These are phyloP conservation scores for Amaranthus palmeri DNA, from an alignment of 148 eudicot genomes.

Conservation along the genomic window DNA sequence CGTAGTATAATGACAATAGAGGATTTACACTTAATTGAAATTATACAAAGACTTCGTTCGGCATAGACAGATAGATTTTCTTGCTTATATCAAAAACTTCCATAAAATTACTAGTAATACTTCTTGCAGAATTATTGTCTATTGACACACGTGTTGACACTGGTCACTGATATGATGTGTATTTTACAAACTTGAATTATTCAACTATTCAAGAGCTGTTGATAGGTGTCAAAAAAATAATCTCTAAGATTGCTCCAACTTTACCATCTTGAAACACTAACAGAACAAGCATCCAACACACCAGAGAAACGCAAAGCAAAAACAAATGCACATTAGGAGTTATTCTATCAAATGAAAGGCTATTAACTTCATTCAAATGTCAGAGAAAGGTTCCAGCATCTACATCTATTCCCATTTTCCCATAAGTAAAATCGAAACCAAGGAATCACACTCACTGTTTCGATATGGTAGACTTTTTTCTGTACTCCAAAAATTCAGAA, in stretches of 20 bases:
- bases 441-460: conserved; percentile 47
- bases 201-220: too few relatives aligned
- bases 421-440: not conserved
- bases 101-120: not conserved
- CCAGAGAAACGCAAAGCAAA: not conserved
- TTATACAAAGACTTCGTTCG: not conserved
- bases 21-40: not conserved
- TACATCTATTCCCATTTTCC: not conserved
- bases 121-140: not conserved
- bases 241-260: not conserved
- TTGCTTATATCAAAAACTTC: not conserved
- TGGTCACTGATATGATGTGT: too few relatives aligned
- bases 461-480: conserved; percentile 35
- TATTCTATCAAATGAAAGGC: not conserved
- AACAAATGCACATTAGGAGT: not conserved
- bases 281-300: not conserved
- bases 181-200: too few relatives aligned
- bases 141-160: not conserved
- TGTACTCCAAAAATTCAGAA: conserved; percentile 68
- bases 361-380: not conserved
- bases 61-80: not conserved
- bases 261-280: not conserved
- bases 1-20: not conserved
- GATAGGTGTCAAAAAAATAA: too few relatives aligned
- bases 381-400: not conserved